Evolutionary conservation across 169 alveolate species (phyloP).

Genomic region (Perkinsus marinus): DNA sequence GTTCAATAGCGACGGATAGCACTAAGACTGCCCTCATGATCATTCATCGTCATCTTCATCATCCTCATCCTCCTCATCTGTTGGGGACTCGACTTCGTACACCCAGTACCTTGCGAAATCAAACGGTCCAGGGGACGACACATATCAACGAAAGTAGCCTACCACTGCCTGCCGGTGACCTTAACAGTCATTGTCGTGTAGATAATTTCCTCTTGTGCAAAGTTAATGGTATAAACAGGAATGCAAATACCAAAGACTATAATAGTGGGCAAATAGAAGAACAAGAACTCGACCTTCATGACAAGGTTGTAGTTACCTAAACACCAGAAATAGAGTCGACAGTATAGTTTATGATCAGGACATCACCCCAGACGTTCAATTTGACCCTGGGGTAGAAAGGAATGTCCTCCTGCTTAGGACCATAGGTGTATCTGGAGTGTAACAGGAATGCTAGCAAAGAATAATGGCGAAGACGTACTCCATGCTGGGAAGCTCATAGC

Average conservation of each 20-base stretch:
- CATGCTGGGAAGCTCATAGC: neutral
- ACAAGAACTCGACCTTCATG: slow-evolving; percentile 59
- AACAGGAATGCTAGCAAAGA: neutral
- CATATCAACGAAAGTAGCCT: neutral
- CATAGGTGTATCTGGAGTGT: neutral
- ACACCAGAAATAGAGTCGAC: neutral
- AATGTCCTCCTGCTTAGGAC: slow-evolving; percentile 11
- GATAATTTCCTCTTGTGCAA: slow-evolving; percentile 64
- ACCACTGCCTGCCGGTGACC: slow-evolving; percentile 71
- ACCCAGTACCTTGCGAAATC: slow-evolving; percentile 54
- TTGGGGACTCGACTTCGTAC: slow-evolving; percentile 72
- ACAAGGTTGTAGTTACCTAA: slow-evolving; percentile 36
- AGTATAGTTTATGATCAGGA: no score
- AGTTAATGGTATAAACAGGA: slow-evolving; percentile 65
- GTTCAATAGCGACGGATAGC: neutral
- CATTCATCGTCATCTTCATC: neutral
- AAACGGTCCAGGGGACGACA: neutral
- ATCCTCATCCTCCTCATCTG: slow-evolving; percentile 21
- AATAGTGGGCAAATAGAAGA: slow-evolving; percentile 70
- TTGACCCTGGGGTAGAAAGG: slow-evolving; percentile 27
- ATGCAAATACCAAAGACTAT: slow-evolving; percentile 39
- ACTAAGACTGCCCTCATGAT: neutral
- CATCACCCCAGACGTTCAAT: slow-evolving; percentile 13
- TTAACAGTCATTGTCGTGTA: slow-evolving; percentile 69
- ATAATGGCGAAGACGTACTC: neutral